These are phyloP conservation scores for Oidium heveae DNA, from an alignment of 2,329 filamentous ascomycete genomes.

Conservation along the genomic window DNA sequence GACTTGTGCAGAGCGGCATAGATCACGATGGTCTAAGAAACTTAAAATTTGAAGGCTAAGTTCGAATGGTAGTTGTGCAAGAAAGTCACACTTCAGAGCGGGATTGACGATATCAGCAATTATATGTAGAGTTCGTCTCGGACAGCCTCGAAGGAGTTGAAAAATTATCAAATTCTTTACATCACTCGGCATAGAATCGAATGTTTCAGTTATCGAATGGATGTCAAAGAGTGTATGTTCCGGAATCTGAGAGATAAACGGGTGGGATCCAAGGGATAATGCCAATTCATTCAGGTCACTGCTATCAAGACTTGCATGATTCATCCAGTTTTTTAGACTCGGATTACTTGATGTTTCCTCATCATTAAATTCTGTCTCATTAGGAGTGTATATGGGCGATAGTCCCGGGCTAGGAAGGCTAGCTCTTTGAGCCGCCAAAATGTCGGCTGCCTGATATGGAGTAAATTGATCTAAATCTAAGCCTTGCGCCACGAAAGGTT, in stretches of 20 bases:
- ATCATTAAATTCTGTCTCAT: conserved; percentile 17
- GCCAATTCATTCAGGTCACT: conserved; percentile 2
- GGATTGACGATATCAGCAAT: conserved; percentile 83
- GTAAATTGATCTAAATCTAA: conserved; percentile 22
- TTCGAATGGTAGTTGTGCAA: conserved; percentile 62
- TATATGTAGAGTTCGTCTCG: conserved; percentile 68
- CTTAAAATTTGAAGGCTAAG: conserved; percentile 69
- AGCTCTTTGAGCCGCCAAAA: conserved; percentile 56
- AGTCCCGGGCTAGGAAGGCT: conserved; percentile 85
- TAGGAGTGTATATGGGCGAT: conserved; percentile 68
- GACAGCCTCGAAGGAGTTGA: conserved; percentile 69
- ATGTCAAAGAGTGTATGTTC: conserved; percentile 17
- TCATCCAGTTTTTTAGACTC: conserved; percentile 12
- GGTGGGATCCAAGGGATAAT: background rate
- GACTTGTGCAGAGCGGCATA: conserved; percentile 77
- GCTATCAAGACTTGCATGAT: conserved; percentile 8
- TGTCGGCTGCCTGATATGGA: conserved; percentile 33
- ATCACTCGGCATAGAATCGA: conserved; percentile 72
- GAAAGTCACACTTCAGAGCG: conserved; percentile 79
- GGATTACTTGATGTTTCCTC: conserved; percentile 14
- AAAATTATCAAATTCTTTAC: conserved; percentile 96
- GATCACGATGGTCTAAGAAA: conserved; percentile 62
- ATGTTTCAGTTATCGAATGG: conserved; percentile 62
- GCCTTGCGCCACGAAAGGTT: conserved; percentile 28
- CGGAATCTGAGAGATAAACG: conserved; percentile 6